Evolutionary conservation across 345 rosid species (phyloP), one percentile per base, ranked within the genome.

Genomic region (Eutrema yunnanense): DNA sequence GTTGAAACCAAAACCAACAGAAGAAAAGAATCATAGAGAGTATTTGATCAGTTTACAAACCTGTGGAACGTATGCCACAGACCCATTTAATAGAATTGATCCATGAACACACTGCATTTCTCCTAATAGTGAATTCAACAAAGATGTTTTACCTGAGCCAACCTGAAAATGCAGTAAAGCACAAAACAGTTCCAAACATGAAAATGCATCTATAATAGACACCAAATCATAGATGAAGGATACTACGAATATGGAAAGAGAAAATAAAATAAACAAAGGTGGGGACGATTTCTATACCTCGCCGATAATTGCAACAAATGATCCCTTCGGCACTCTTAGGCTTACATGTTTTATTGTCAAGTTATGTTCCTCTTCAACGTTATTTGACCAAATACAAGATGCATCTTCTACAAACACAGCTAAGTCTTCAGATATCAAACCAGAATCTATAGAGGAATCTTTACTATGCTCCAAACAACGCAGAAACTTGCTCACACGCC

Each of bases 121-220:
- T 6, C 92, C 90, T 76, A 93, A 69, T 36, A 93, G 75, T 29
- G 88, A 82, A 82, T 84, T 80, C 74, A 93, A 75, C 81, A 93
- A 82, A 61, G 98, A 90, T 67, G 98, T 90, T 83, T 93, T 90
- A 56, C 98, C 98, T 38, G 96, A 90, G 67, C 98, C 96, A 63
- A 93, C 98, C 98, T 93, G 86, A 73, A 81, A 58, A 69, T 33
- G 57, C 22, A 44, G 9, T 37, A 51, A 53, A 62, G 6, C 42
- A 55, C 61, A 32, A 69, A 61, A 78, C 47, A 53, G 36, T 16
- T 43, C 16, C 47, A 41, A 16, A 55, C 33, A 55, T 37, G 38
- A 44, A 6, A 48, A 13, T 13, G 47, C 14, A 37, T 41, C 38
- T 11, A 71, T 34, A 42, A 42, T 41, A 63, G 34, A 33, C 8